Percentiles rank a stretch among this genome's conserved stretches.
Evolutionary conservation across 768 basidiomycete genomes (phyloP).

Genomic region (Tubosaeta sp.): DNA sequence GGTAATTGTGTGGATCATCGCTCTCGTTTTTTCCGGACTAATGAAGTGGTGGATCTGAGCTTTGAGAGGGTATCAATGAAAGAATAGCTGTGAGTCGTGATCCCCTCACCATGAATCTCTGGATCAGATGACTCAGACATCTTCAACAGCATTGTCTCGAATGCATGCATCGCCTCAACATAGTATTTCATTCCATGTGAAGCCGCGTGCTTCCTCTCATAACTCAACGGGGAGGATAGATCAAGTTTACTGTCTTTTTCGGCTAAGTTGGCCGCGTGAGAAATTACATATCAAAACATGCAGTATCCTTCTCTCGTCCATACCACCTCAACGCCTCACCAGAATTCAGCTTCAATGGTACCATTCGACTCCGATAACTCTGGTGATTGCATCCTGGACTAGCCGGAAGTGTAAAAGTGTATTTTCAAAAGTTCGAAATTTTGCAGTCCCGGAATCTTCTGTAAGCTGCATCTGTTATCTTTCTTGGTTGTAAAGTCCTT

Average conservation of each 20-base stretch:
- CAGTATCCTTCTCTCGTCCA: not conserved
- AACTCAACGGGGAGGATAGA: too few relatives aligned
- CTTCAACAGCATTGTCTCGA: too few relatives aligned
- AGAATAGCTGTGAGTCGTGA: too few relatives aligned
- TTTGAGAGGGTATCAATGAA: too few relatives aligned
- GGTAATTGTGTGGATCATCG: too few relatives aligned
- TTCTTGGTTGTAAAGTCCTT: not conserved
- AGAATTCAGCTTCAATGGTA: not conserved
- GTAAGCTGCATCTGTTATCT: not conserved
- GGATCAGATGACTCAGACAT: too few relatives aligned
- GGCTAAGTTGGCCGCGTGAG: not conserved
- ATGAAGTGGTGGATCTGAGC: too few relatives aligned
- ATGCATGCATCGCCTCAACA: too few relatives aligned
- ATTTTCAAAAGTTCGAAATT: not conserved
- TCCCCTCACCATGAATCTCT: too few relatives aligned
- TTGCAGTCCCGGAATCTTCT: not conserved
- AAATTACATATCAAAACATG: not conserved
- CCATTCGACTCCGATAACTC: not conserved
- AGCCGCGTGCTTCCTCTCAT: too few relatives aligned
- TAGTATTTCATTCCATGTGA: too few relatives aligned
- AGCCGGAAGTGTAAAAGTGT: slow-evolving; percentile 19
- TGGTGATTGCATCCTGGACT: not conserved
- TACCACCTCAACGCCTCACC: not conserved
- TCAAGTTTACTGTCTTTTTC: not conserved
- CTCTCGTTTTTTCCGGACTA: too few relatives aligned